A percentile compares a stretch with the other conserved stretches of the same genome.
Conservation (phyloP, 2,329 filamentous ascomycete species). For the Pseudocercospora ulei region DNA sequence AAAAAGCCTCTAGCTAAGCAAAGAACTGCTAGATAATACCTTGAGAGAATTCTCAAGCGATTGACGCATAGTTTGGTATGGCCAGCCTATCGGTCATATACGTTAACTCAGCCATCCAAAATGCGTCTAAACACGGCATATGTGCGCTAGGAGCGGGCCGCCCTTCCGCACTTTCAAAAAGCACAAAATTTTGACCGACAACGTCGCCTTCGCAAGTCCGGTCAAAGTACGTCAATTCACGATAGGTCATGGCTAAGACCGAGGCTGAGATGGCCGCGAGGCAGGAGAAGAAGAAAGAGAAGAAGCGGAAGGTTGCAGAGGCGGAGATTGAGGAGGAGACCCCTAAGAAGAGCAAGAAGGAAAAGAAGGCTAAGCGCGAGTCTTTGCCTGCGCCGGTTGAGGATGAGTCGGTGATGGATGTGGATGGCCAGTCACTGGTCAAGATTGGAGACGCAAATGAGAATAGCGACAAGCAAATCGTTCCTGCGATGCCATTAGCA, state of each 20-base stretch:
- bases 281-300: slow-evolving; percentile 36
- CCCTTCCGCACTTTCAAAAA: neutral
- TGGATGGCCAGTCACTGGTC: slow-evolving; percentile 26
- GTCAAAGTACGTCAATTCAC: neutral
- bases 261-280: slow-evolving; percentile 32
- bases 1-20: too few species aligned
- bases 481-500: slow-evolving; percentile 35
- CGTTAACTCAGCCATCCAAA: too few species aligned
- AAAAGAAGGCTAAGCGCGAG: slow-evolving; percentile 48
- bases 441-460: slow-evolving; percentile 40
- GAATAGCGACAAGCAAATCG: slow-evolving; percentile 34
- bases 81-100: too few species aligned
- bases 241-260: slow-evolving; percentile 34
- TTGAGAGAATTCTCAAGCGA: slow-evolving; percentile 2
- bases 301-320: slow-evolving; percentile 32
- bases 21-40: neutral
- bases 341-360: slow-evolving; percentile 47
- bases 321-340: slow-evolving; percentile 19
- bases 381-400: slow-evolving; percentile 41
- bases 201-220: neutral
- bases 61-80: slow-evolving; percentile 2
- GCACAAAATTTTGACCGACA: neutral
- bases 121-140: too few species aligned
- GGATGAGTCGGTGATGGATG: slow-evolving; percentile 25
- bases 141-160: too few species aligned